Base-by-base conservation (phyloP, 768 basidiomycete species). In the Trametes cubensis region DNA sequence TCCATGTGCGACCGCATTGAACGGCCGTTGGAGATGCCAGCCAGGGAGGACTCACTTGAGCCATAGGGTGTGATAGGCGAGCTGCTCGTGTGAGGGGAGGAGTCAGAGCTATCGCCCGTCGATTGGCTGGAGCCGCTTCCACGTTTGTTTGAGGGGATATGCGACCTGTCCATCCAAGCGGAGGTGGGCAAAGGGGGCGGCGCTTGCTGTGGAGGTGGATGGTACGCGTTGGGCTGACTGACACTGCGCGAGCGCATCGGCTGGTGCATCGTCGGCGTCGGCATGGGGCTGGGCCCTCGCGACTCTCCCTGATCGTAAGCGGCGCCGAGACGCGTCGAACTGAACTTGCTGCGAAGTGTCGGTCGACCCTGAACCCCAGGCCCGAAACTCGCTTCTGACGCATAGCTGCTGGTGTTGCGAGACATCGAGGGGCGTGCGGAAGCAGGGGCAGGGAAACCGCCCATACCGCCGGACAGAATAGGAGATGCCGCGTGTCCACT, bases 51-150 rank as follows among this genome's bases (percentile, higher is more conserved):
- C 66, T 94, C 92, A 74, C 87, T 92, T 42, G 92, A 93, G n/a
- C 91, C 92, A 71, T 89, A 94, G 18, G 92, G 92, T 25, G 92
- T 94, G 70, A 93, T 85, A 0, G 92, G 92, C n/a, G 90, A 92
- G 17, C 87, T 87, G 64, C 87, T 65, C 41, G 62, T 89, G 67
- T 91, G 89, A 20, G 91, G 90, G 47, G 92, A 93, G 66, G 90
- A 91, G 68, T 92, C 89, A 14, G 91, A 92, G 72, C 88, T 91
- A 67, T 84, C 88, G 57, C 82, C 86, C 11, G 91, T 92, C 14
- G 89, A 91, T 71, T 91, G 86, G 68, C 92, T 94, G 40, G 90
- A 92, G 14, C 90, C 88, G 65, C 92, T 94, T 34, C 89, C 92
- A 40, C 92, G 85, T 74, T 93, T 93, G 67, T 79, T 81, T 54